These are phyloP conservation scores for Camellia oleifera DNA, from an alignment of 179 eudicot genomes.

Conservation along the genomic window DNA sequence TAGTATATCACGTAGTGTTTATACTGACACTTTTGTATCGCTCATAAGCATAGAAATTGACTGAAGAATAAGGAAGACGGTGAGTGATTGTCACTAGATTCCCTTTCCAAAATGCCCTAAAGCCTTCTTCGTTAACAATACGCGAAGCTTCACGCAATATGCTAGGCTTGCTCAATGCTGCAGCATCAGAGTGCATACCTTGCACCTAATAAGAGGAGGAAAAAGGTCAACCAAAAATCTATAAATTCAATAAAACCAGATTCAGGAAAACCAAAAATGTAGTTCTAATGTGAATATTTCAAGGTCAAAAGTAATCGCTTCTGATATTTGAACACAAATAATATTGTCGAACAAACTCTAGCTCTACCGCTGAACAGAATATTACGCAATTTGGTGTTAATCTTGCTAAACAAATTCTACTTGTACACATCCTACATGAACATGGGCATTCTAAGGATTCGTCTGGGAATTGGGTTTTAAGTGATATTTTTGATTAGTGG, in stretches of 20 bases:
- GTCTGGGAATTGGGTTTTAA: too few relatives aligned
- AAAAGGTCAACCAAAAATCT: background rate
- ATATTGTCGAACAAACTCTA: too few relatives aligned
- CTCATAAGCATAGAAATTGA: conserved; percentile 71
- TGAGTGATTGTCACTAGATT: conserved; percentile 85
- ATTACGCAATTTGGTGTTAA: too few relatives aligned
- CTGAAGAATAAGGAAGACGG: conserved; percentile 83
- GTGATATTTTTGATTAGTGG: too few relatives aligned
- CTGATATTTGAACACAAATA: background rate
- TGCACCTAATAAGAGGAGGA: conserved; percentile 49
- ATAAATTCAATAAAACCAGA: background rate
- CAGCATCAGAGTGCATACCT: conserved; percentile 80
- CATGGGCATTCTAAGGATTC: too few relatives aligned
- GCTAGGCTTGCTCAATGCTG: conserved; percentile 54
- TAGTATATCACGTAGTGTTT: background rate
- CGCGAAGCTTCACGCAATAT: conserved; percentile 74
- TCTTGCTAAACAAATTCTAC: too few relatives aligned
- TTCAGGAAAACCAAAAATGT: background rate
- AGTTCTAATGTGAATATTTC: background rate
- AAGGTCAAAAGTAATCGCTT: background rate
- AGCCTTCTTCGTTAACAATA: conserved; percentile 77
- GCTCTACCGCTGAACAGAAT: too few relatives aligned
- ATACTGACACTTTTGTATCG: conserved; percentile 58
- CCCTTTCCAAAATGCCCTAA: conserved; percentile 93
- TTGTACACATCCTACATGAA: too few relatives aligned